Evolutionary conservation across 2,329 filamentous ascomycete species (phyloP).

Genomic region (Cercospora janseana): DNA sequence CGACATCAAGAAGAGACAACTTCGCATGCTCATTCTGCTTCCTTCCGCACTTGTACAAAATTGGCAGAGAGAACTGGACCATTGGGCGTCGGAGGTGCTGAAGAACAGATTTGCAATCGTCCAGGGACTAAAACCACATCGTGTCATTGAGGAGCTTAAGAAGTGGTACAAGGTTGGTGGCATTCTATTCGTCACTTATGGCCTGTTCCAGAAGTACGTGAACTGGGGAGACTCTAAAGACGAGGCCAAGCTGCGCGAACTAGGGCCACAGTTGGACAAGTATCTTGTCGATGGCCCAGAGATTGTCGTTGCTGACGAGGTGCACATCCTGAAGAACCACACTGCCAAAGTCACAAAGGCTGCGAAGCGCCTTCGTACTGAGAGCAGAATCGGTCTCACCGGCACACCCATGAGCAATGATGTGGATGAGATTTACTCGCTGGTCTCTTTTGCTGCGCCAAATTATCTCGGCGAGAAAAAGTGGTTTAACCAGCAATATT

Average conservation of each 20-base stretch:
- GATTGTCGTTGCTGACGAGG: conserved; percentile 81
- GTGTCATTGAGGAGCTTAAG: conserved; percentile 43
- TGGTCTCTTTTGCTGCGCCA: conserved; percentile 84
- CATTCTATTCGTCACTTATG: conserved; percentile 73
- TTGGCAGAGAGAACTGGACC: conserved; percentile 73
- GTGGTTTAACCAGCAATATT: conserved; percentile 71
- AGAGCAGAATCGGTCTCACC: conserved; percentile 75
- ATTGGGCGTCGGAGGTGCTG: conserved; percentile 61
- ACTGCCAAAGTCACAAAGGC: conserved; percentile 53
- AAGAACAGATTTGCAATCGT: conserved; percentile 59
- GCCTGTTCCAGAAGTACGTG: conserved; percentile 58
- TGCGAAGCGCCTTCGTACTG: conserved; percentile 62
- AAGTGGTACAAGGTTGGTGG: conserved; percentile 67
- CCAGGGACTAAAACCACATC: conserved; percentile 34
- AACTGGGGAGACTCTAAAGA: conserved; percentile 38
- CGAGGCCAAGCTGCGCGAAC: conserved; percentile 68
- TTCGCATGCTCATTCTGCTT: conserved; percentile 70
- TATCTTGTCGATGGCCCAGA: conserved; percentile 62
- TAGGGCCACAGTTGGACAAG: conserved; percentile 45
- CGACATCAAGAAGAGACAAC: conserved; percentile 42
- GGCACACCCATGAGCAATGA: conserved; percentile 85
- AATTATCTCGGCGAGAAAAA: conserved; percentile 67
- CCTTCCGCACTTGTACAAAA: conserved; percentile 75
- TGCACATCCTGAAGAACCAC: conserved; percentile 73
- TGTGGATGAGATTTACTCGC: conserved; percentile 77